Percentiles rank a stretch among this genome's conserved stretches.
phyloP scores from a whole-genome alignment of 176 grass and related monocot species.

The Oropetium thomaeum region DNA sequence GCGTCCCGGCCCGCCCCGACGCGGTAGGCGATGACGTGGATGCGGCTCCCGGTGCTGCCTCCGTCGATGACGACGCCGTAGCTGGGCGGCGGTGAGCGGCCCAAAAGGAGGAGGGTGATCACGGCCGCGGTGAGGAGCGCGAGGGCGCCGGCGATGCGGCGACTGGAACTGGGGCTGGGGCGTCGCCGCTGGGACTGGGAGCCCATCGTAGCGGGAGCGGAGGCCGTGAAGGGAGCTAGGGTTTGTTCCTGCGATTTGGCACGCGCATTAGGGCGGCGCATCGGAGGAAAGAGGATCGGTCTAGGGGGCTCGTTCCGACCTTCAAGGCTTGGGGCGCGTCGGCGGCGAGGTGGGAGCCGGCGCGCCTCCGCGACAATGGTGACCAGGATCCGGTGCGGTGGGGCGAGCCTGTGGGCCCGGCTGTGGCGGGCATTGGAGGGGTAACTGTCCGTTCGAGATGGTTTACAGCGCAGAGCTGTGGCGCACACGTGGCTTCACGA shows the following conservation, averaged over 20 bases:
- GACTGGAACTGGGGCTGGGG: conserved; percentile 20
- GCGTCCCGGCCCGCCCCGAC: background rate
- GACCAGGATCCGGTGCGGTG: conserved; percentile 40
- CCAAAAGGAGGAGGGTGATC: conserved; percentile 29
- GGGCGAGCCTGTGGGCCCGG: background rate
- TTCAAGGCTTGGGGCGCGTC: conserved; percentile 8
- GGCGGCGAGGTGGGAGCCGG: conserved; percentile 31
- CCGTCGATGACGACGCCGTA: conserved; percentile 77
- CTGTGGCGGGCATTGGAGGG: conserved; percentile 9
- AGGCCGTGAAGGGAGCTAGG: conserved; percentile 7
- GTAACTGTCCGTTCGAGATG: background rate
- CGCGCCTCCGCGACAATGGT: conserved; percentile 29
- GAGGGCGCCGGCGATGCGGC: conserved; percentile 23
- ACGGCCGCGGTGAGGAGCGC: background rate
- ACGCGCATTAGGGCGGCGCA: conserved; percentile 56
- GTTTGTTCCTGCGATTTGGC: conserved; percentile 28
- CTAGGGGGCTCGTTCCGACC: background rate
- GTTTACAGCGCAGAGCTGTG: background rate
- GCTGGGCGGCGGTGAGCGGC: conserved; percentile 11
- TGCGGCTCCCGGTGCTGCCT: conserved; percentile 73
- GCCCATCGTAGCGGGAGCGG: conserved; percentile 31
- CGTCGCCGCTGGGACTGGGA: conserved; percentile 21
- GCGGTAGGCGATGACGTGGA: conserved; percentile 66
- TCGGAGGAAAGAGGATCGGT: conserved; percentile 3
- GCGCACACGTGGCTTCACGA: background rate